Conservation (phyloP, 1,284 basidiomycete species). For the Fomitopsis schrenkii region DNA sequence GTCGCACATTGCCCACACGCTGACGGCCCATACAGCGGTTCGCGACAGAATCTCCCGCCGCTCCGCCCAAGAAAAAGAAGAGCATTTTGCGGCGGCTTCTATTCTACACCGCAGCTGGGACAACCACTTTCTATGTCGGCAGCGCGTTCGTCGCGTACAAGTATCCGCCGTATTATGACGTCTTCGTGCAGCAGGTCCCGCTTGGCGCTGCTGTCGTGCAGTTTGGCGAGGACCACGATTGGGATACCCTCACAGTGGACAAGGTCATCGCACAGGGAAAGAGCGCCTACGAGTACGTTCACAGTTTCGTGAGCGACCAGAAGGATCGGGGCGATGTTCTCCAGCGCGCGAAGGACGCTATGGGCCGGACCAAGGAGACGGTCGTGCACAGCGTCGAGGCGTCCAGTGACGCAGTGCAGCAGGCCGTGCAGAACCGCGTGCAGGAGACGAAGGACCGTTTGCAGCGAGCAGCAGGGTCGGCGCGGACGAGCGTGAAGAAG, state of each 20-base stretch:
- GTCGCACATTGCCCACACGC: conserved; percentile 4
- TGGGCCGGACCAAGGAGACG: conserved; percentile 35
- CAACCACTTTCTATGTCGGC: conserved; percentile 77
- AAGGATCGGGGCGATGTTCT: conserved; percentile 20
- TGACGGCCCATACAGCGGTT: conserved; percentile 40
- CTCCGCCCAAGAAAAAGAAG: conserved; percentile 50
- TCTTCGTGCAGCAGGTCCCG: conserved; percentile 80
- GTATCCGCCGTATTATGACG: conserved; percentile 70
- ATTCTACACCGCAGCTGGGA: conserved; percentile 57
- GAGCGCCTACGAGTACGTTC: conserved; percentile 46
- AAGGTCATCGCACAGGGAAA: conserved; percentile 56
- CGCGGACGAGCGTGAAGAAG: conserved; percentile 50
- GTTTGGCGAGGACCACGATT: conserved; percentile 74
- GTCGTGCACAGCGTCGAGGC: conserved; percentile 7
- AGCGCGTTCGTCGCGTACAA: conserved; percentile 75
- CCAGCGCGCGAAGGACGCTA: conserved; percentile 35
- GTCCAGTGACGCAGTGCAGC: conserved; percentile 34
- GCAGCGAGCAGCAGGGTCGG: conserved; percentile 39
- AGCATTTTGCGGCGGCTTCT: conserved; percentile 47
- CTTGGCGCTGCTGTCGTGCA: conserved; percentile 75
- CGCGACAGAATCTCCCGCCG: conserved; percentile 42
- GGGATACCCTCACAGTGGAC: conserved; percentile 67
- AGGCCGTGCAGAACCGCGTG: conserved; percentile 31
- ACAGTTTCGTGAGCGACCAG: conserved; percentile 28
- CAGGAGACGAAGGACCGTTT: conserved; percentile 44